Evolutionary conservation across 2,329 filamentous ascomycete genomes (phyloP), one percentile per base, ranked within the genome.

Genomic region (Ceratocystis cacaofunesta): DNA sequence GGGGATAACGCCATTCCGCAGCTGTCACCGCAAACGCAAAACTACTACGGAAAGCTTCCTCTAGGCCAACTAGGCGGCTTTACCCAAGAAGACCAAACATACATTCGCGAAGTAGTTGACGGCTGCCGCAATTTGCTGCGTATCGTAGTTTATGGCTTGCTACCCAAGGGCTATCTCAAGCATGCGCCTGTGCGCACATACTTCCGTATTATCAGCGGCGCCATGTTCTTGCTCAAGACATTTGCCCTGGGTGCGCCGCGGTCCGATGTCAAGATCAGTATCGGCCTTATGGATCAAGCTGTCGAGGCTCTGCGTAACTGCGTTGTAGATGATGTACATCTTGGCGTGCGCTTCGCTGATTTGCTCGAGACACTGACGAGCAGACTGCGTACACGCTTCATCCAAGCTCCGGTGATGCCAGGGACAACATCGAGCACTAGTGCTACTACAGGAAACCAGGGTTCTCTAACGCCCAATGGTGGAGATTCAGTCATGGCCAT

Each of bases 171-270:
- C 48, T 91, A 89, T 70, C 83, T 94, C 57, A 89, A 90, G 72
- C 89, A 92, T 71, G 88, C 88, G 0, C 89, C 89, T 0, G 89
- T 94, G 3, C 81, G 89, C 60, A 92, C 89, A 0, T 92, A 92
- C 73, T 92, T 94, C 76, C 85, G 89, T 66, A 92, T 94, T 72
- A 90, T 92, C 69, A 89, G 86, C 66, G 89, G 89, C 3, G 88
- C 88, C 68, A 92, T 92, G 83, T 92, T 94, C 71, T 75, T 94
- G 19, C 81, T 94, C 62, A 94, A 88, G 76, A 92, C 89, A 0
- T 92, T 94, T 74, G 88, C 89, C 0, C 80, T 94, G 1, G 89
- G 89, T 19, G 89, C 89, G 1, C 86, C 87, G 0, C 87, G 89
- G 70, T 85, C 85, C 65, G 89, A 94, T 69, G 87, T 92, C 30